A percentile compares a stretch with the other conserved stretches of the same genome.
phyloP scores from a whole-genome alignment of 208 protist species.

The Trypanosoma vivax region DNA sequence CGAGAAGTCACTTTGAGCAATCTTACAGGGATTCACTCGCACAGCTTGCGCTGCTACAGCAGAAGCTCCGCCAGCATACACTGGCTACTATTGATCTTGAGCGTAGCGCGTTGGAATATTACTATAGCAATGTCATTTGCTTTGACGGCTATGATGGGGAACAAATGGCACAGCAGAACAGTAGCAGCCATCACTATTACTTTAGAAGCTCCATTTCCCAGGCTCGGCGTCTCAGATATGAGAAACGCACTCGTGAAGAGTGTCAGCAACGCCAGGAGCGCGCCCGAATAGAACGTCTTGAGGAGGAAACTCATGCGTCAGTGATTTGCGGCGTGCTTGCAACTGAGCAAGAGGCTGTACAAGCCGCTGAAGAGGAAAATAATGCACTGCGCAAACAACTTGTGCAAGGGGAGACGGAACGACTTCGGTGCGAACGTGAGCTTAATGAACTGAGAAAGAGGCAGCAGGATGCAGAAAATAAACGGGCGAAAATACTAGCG shows the following conservation, averaged over 20 bases:
- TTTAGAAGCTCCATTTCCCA: constrained; percentile 8
- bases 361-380: constrained; percentile 14
- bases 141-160: constrained; percentile 25
- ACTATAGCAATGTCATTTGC: constrained; percentile 42
- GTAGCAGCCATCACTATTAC: constrained; percentile 17
- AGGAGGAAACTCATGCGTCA: constrained; percentile 23
- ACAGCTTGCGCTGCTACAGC: constrained; percentile 18
- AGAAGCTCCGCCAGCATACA: constrained; percentile 9
- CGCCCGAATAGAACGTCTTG: constrained; percentile 8
- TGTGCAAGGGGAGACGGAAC: constrained; percentile 3
- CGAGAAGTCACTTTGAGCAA: constrained; percentile 2
- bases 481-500: constrained; percentile 17
- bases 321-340: constrained; percentile 27
- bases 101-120: constrained; percentile 41
- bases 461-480: constrained; percentile 4
- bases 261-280: constrained; percentile 1
- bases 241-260: constrained; percentile 8
- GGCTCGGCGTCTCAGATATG: not conserved
- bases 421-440: not conserved
- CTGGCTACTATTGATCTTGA: constrained; percentile 22
- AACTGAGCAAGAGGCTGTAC: constrained; percentile 14
- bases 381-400: constrained; percentile 9
- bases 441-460: constrained; percentile 11
- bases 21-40: constrained; percentile 10
- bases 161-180: constrained; percentile 3